Evolutionary conservation across 495 filamentous ascomycete genomes (phyloP), one percentile per base, ranked within the genome.

Genomic region (Xylaria bambusicola): DNA sequence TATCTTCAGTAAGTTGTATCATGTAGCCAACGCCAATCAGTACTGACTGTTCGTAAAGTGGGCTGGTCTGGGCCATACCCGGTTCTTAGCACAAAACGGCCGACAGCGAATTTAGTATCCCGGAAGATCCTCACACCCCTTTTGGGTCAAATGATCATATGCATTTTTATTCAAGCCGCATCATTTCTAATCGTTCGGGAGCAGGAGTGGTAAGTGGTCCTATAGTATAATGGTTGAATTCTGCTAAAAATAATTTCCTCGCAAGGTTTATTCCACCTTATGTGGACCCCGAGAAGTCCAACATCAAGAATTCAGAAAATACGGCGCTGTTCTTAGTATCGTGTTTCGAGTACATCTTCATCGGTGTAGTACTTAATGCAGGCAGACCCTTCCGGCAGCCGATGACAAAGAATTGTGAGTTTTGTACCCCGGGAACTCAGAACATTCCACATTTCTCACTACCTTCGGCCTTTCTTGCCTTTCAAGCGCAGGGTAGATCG

Each of bases 301-400:
- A 96, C 62, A 84, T 93, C 50, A 77, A 84, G 55, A 98, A 98
- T 65, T 97, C 92, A 12, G 88, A 97, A 69, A 97, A 98, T 64
- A 95, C 92, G 0, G 83, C 87, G 0, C 75, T 99, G 17, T 99
- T 97, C 74, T 74, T 97, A 45, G 76, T 92, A 21, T 96, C 91
- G 0, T 96, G 91, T 65, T 98, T 90, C 67, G 93, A 98, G 72
- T 99, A 99, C 73, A 93, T 94, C 40, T 78, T 96, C 33, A 85
- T 90, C 1, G 95, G 88, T 13, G 80, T 97, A 56, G 88, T 98
- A 13, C 79, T 98, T 13, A 97, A 88, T 63, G 90, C 93, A 42
- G 95, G 95, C 6, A 83, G 84, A 17, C 95, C 95, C 8, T 99
- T 95, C 73, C 80, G 95, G 49, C 89, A 92, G 66, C 77, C 85